Evolutionary conservation across 2,329 filamentous ascomycete species (phyloP), one percentile per base, ranked within the genome.

Genomic region (Fusarium pininemorale): DNA sequence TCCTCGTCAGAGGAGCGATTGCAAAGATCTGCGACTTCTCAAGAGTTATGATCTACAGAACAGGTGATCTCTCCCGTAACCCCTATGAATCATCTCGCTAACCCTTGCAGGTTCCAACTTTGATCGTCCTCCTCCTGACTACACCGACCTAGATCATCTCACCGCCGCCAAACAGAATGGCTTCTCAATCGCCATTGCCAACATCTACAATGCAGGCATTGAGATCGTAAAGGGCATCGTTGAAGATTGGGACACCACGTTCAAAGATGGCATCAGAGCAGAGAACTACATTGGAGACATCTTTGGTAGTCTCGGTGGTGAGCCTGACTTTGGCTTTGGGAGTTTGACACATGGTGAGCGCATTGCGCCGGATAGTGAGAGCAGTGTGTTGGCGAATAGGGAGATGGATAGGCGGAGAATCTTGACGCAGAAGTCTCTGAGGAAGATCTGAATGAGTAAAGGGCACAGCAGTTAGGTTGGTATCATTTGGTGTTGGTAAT

Each of bases 271-370:
- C 6, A 81, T 94, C 44, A 79, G 83, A 69, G 82, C 91, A 0
- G 83, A 79, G 4, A 93, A 93, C 76, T 94, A 94, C 75, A 82
- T 94, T 42, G 92, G 92, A 11, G 91, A 93, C 77, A 91, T 94
- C 61, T 91, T 93, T 73, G 92, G 91, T 20, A 91, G 88, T 15
- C 82, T 94, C 8, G 91, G 91, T 4, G 91, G 91, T 4, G 79
- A 82, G 45, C 91, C 91, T 0, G 90, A 92, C 78, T 93, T 93
- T 80, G 91, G 91, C 0, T 86, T 86, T 0, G 87, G 87, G 2
- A 87, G 84, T 67, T 75, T 84, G 39, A 86, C 84, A 0, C 74
- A 79, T 20, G 84, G 84, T 7, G 67, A 76, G 35, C 79, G 75
- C 8, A 78, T 85, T 32, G 68, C 74, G 5, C 68, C 80, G 1